Evolutionary conservation across 2,329 filamentous ascomycete species (phyloP).

Genomic region (Aspergillus alliaceus): DNA sequence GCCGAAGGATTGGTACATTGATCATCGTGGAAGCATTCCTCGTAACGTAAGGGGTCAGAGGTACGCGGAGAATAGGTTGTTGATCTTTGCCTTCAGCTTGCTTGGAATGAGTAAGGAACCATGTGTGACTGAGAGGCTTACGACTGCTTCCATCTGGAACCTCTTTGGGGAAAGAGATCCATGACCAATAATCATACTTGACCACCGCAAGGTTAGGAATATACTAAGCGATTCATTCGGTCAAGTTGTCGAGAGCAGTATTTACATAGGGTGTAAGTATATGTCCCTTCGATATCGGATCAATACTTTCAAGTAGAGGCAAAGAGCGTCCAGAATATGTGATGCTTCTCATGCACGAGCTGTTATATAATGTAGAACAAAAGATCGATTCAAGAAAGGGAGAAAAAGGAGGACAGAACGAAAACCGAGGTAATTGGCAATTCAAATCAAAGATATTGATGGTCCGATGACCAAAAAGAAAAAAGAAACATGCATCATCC

Average conservation of each 20-base stretch:
- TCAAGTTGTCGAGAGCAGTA: not conserved
- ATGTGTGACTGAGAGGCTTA: not conserved
- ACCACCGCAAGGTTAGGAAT: not conserved
- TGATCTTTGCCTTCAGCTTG: not conserved
- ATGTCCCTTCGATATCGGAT: not conserved
- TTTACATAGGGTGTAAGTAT: too few species aligned
- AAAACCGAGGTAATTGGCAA: too few species aligned
- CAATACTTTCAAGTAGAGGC: too few species aligned
- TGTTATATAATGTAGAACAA: too few species aligned
- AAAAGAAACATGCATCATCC: constrained; percentile 40
- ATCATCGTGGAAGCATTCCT: not conserved
- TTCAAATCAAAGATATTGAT: too few species aligned
- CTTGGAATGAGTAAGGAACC: not conserved
- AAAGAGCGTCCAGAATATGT: too few species aligned
- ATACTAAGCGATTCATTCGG: not conserved
- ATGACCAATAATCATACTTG: not conserved
- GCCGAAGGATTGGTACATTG: not conserved
- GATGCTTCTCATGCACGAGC: too few species aligned
- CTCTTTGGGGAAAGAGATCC: not conserved
- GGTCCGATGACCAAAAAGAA: too few species aligned
- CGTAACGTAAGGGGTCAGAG: not conserved
- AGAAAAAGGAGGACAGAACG: not conserved
- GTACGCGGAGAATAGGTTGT: not conserved
- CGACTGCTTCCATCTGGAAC: not conserved
- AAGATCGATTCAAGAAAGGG: too few species aligned